These are phyloP conservation scores for Viola pubescens DNA, from an alignment of 441 rosid genomes.

Conservation along the genomic window DNA sequence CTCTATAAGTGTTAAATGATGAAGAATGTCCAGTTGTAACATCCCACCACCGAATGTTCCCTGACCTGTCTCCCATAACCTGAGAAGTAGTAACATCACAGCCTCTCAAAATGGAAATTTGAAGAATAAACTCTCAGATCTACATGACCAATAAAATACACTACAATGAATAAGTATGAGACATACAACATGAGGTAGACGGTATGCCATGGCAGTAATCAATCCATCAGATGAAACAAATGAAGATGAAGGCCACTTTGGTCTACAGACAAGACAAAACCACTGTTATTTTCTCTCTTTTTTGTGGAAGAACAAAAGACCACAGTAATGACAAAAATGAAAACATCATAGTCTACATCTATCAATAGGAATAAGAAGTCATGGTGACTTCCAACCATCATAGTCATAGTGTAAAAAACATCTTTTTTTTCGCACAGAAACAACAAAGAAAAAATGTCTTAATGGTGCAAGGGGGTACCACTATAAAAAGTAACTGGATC, in stretches of 20 bases:
- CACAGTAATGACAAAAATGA: too few species aligned
- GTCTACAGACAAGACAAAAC: slow-evolving; percentile 49
- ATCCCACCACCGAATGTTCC: slow-evolving; percentile 99
- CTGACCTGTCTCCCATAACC: slow-evolving; percentile 99
- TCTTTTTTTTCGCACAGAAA: too few species aligned
- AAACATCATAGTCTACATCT: too few species aligned
- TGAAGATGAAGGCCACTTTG: slow-evolving; percentile 98
- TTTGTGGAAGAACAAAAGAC: too few species aligned
- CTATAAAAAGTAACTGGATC: too few species aligned
- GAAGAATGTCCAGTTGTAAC: slow-evolving; percentile 95
- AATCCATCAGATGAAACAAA: slow-evolving; percentile 87
- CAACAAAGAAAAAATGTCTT: too few species aligned
- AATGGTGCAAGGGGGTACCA: too few species aligned
- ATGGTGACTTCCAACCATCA: too few species aligned
- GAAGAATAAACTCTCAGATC: slow-evolving; percentile 12
- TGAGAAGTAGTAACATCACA: slow-evolving; percentile 34
- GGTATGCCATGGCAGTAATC: slow-evolving; percentile 99
- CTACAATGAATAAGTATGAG: slow-evolving; percentile 15
- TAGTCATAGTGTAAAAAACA: too few species aligned
- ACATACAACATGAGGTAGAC: slow-evolving; percentile 96
- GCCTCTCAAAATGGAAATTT: slow-evolving; percentile 20
- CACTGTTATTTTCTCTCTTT: not conserved
- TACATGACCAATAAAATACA: slow-evolving; percentile 11
- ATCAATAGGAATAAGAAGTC: too few species aligned
- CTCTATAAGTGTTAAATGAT: slow-evolving; percentile 83